These are phyloP conservation scores for Torulaspora indica DNA, from an alignment of 805 yeast species.

Conservation along the genomic window DNA sequence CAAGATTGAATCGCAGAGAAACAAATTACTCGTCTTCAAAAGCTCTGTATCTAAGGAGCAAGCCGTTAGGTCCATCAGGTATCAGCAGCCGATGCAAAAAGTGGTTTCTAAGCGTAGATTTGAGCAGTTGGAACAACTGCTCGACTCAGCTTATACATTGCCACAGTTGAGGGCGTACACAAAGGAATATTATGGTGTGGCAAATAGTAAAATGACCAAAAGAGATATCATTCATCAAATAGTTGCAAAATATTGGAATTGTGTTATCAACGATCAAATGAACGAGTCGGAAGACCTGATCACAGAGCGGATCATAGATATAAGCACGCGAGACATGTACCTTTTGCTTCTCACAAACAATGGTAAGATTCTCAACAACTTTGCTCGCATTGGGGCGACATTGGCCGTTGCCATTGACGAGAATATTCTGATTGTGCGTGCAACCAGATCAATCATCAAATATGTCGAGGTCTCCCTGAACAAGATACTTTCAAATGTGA, in stretches of 20 bases:
- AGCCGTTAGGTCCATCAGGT: slow-evolving; percentile 28
- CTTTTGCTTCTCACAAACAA: slow-evolving; percentile 31
- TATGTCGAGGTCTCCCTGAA: slow-evolving; percentile 32
- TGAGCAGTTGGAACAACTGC: slow-evolving; percentile 18
- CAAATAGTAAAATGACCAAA: slow-evolving; percentile 15
- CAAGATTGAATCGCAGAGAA: slow-evolving; percentile 23
- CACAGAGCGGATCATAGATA: slow-evolving; percentile 23
- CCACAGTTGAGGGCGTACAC: slow-evolving; percentile 28
- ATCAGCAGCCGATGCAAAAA: slow-evolving; percentile 23
- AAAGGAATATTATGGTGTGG: slow-evolving; percentile 11
- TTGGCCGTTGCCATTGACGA: slow-evolving; percentile 29
- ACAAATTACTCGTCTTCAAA: slow-evolving; percentile 23
- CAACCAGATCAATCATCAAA: slow-evolving; percentile 23
- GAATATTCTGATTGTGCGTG: slow-evolving; percentile 27
- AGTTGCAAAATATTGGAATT: slow-evolving; percentile 22
- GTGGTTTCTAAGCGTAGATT: slow-evolving; percentile 22
- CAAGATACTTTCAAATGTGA: slow-evolving; percentile 29
- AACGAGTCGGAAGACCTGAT: slow-evolving; percentile 24
- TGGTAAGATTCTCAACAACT: slow-evolving; percentile 33
- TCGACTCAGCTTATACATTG: slow-evolving; percentile 27
- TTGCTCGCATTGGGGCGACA: slow-evolving; percentile 31
- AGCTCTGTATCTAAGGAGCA: slow-evolving; percentile 26
- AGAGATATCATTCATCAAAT: slow-evolving; percentile 15
- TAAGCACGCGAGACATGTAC: slow-evolving; percentile 26
- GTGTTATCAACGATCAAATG: slow-evolving; percentile 17